A percentile compares a stretch with the other conserved stretches of the same genome.
Evolutionary conservation across 257 asterid genomes (phyloP).

Genomic region (Primulina tabacum): DNA sequence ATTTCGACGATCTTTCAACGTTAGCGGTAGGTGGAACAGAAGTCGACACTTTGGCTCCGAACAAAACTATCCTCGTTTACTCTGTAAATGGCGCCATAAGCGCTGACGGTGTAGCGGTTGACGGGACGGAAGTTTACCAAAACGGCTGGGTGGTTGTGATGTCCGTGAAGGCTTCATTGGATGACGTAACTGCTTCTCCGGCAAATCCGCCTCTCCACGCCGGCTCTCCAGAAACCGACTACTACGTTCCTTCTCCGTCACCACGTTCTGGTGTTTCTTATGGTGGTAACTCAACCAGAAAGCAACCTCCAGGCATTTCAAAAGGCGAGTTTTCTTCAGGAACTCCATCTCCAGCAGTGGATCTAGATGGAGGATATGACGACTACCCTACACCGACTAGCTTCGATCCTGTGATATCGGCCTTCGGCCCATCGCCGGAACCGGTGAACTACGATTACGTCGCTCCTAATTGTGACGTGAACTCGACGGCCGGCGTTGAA

Average conservation of each 20-base stretch:
- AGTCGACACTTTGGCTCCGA: constrained; percentile 48
- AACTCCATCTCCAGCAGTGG: constrained; percentile 28
- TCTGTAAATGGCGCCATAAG: constrained; percentile 35
- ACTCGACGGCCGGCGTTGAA: constrained; percentile 36
- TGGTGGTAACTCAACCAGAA: not conserved
- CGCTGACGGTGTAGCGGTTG: constrained; percentile 46
- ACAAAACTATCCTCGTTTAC: constrained; percentile 34
- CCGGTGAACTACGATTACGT: constrained; percentile 16
- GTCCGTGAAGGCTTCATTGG: constrained; percentile 44
- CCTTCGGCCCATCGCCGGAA: not conserved
- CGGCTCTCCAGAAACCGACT: not conserved
- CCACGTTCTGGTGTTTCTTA: constrained; percentile 15
- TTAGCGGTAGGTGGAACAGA: constrained; percentile 22
- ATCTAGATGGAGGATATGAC: not conserved
- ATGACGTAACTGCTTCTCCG: constrained; percentile 31
- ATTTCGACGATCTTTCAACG: constrained; percentile 28
- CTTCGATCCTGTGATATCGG: too few species aligned
- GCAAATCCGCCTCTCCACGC: constrained; percentile 1
- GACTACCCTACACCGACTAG: not conserved
- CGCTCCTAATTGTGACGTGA: constrained; percentile 28
- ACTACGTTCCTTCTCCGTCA: constrained; percentile 20
- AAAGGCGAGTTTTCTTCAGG: not conserved
- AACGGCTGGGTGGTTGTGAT: constrained; percentile 65
- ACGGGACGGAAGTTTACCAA: constrained; percentile 50
- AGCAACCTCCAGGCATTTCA: too few species aligned